Evolutionary conservation across 495 filamentous ascomycete species (phyloP), one percentile per base, ranked within the genome.

Genomic region (Symbiotaphrina buchneri): DNA sequence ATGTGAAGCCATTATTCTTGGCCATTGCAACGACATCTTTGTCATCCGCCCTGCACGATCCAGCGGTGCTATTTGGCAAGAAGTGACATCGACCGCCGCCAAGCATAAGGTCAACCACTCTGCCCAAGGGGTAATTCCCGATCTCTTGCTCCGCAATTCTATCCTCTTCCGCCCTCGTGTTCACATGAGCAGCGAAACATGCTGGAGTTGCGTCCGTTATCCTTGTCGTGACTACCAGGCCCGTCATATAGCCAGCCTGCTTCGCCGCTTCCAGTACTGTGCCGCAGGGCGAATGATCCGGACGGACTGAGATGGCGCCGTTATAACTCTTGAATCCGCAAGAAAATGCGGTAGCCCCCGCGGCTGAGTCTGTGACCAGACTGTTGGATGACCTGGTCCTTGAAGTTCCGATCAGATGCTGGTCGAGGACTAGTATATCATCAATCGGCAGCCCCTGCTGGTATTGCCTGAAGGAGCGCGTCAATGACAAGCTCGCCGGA

Each of bases 181-280:
- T 74, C 1, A 81, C 87, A 48, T 95, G 90, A 13, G 80, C 66
- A 1, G 82, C 83, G 46, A 94, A 97, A 49, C 80, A 90, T 3
- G 87, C 87, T 0, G 87, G 87, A n/a, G 87, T 97, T 7, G 87
- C 87, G 54, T 97, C 87, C 3, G 87, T 95, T 40, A 95, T 71
- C 24, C 87, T 65, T 0, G 87, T 97, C 2, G 87, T 97, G 13
- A 95, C 87, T 5, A 95, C 87, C 43, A 97, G 47, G 5, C 90
- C 87, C 1, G 87, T 97, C 52, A 71, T 73, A 40, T 93, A 94
- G 1, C 87, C 87, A 1, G 73, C 75, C 44, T 71, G 61, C 52
- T 93, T 83, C 31, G 87, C 87, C 0, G 87, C 87, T 55, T 97
- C 87, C 16, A 97, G 63, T 2, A 97, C 79, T 2, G 82, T 93